Evolutionary conservation across 192 early-diverging fungal species (phyloP), one percentile per base, ranked within the genome.

Genomic region (Backusella tuberculispora): DNA sequence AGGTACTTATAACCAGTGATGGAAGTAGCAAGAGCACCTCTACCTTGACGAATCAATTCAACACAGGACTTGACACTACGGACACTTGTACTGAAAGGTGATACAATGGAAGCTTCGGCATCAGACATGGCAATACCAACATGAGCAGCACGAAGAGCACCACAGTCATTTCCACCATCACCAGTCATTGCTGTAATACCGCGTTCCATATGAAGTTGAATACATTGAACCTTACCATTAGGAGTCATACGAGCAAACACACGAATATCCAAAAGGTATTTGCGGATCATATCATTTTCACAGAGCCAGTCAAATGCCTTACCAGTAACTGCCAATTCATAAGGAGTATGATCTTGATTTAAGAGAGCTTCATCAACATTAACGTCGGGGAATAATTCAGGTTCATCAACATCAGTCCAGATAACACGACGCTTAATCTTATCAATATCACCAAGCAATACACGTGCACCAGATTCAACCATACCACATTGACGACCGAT

Each of bases 101-200:
- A 89, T 0, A 95, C 94, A 78, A 95, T 93, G 6, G 92, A 92
- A 2, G 92, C 89, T 72, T 93, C 93, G 42, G 93, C 89, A 64
- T 92, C 92, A 44, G 91, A 92, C 37, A 95, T 81, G 4, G 94
- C 94, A 40, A 95, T 78, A 48, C 94, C 94, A 60, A 89, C 92
- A 66, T 95, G 94, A 12, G 93, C 87, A 10, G 92, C 91, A 63
- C 92, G 90, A 65, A 95, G 81, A n/a, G 94, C 93, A 34, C 91
- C 92, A 71, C 90, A 91, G 77, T 95, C 94, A 75, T 95, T 95
- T 46, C 92, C 92, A 76, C 94, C 94, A 70, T 95, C 94, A 63
- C 94, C 94, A 80, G 91, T 92, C 94, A 95, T 95, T 44, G 89
- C 92, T 10, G 91, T 91, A 68, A 94, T 89, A 15, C 84, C 88